Evolutionary conservation across 495 filamentous ascomycete species (phyloP).

Genomic region (Echria macrotheca): DNA sequence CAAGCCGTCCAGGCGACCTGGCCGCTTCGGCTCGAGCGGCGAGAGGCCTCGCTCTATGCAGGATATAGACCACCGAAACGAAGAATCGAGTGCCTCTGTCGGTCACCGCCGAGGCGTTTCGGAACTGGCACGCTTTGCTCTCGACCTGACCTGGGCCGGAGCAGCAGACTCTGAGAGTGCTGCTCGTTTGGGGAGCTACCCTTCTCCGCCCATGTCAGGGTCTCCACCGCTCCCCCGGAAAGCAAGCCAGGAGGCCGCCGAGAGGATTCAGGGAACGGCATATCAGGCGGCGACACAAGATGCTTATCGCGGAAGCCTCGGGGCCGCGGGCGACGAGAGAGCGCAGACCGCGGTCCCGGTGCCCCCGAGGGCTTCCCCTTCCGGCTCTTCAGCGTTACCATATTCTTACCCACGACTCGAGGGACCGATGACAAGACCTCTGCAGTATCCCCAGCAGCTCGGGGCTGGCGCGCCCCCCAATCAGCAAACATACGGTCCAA

Average conservation of each 20-base stretch:
- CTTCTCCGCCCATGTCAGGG: conserved; percentile 82
- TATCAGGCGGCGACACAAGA: conserved; percentile 43
- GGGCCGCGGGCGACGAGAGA: conserved; percentile 39
- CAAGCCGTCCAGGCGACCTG: conserved; percentile 23
- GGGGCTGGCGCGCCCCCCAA: conserved; percentile 25
- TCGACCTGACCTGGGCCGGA: conserved; percentile 63
- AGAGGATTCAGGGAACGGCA: conserved; percentile 45
- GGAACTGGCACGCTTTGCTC: conserved; percentile 61
- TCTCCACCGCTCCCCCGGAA: conserved; percentile 65
- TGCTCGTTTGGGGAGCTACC: conserved; percentile 61
- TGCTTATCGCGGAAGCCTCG: conserved; percentile 41
- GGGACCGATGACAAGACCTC: conserved; percentile 28
- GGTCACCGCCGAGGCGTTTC: conserved; percentile 56
- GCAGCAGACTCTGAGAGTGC: conserved; percentile 62
- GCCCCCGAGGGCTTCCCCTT: conserved; percentile 32
- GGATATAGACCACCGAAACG: conserved; percentile 37
- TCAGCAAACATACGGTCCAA: conserved; percentile 29
- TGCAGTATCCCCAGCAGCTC: conserved; percentile 33
- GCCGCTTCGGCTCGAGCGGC: conserved; percentile 22
- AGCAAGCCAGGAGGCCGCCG: conserved; percentile 54
- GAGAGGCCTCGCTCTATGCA: conserved; percentile 41
- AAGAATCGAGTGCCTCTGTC: conserved; percentile 45
- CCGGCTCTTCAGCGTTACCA: conserved; percentile 34
- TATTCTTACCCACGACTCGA: conserved; percentile 37
- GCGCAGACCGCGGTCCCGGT: conserved; percentile 25